phyloP scores from a whole-genome alignment of 108 stramenopile species.

The Nitzschia inconspicua region DNA sequence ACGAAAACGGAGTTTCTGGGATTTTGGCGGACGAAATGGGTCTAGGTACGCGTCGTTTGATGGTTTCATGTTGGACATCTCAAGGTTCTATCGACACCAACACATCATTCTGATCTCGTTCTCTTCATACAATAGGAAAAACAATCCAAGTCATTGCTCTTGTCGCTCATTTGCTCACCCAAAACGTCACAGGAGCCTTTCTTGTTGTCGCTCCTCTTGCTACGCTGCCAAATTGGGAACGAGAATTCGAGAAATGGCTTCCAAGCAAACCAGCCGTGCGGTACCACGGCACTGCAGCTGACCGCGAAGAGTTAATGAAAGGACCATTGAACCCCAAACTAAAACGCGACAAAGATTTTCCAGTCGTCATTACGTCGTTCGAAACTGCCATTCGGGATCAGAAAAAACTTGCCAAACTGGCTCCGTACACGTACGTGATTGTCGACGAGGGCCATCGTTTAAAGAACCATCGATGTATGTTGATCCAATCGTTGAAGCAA shows the following conservation, averaged over 20 bases:
- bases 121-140: slow-evolving; percentile 68
- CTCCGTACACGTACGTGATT: slow-evolving; percentile 87
- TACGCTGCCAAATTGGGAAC: slow-evolving; percentile 97
- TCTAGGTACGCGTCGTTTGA: neutral
- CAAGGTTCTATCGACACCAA: no score
- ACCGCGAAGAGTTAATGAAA: slow-evolving; percentile 74
- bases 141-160: slow-evolving; percentile 95
- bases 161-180: slow-evolving; percentile 89
- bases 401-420: slow-evolving; percentile 60
- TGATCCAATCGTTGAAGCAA: slow-evolving; percentile 88
- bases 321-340: slow-evolving; percentile 66
- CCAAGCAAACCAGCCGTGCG: slow-evolving; percentile 83
- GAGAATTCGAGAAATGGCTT: slow-evolving; percentile 96
- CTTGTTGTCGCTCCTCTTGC: slow-evolving; percentile 96
- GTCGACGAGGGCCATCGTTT: slow-evolving; percentile 99
- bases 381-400: slow-evolving; percentile 92
- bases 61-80: neutral
- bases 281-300: slow-evolving; percentile 90
- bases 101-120: no score
- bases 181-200: slow-evolving; percentile 88
- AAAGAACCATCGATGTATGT: slow-evolving; percentile 94
- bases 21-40: slow-evolving; percentile 99
- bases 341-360: slow-evolving; percentile 66
- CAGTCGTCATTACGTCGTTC: slow-evolving; percentile 93
- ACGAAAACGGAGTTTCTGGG: slow-evolving; percentile 96